These are phyloP conservation scores for Starmerella lactis-condensi DNA, from an alignment of 805 yeast genomes.

Conservation along the genomic window DNA sequence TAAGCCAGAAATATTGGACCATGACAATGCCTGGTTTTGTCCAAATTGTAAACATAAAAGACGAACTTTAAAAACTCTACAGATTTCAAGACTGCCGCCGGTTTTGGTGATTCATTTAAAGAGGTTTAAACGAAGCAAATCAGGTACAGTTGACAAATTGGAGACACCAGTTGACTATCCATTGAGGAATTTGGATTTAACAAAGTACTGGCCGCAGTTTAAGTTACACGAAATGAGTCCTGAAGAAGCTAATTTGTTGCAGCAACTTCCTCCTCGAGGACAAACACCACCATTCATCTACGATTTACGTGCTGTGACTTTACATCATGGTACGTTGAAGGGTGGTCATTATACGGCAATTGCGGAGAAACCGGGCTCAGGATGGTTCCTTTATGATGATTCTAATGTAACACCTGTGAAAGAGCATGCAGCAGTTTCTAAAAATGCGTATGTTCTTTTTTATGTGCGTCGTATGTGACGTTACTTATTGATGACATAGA, in stretches of 20 bases:
- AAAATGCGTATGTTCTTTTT: slow-evolving; percentile 69
- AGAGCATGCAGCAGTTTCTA: slow-evolving; percentile 37
- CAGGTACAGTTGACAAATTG: slow-evolving; percentile 29
- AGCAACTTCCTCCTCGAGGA: slow-evolving; percentile 43
- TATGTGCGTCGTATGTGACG: slow-evolving; percentile 31
- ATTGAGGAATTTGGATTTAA: slow-evolving; percentile 38
- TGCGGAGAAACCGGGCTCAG: slow-evolving; percentile 42
- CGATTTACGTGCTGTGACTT: slow-evolving; percentile 59
- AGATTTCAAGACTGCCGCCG: slow-evolving; percentile 61
- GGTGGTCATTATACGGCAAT: slow-evolving; percentile 83
- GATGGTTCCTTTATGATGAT: slow-evolving; percentile 78
- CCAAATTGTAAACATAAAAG: slow-evolving; percentile 50
- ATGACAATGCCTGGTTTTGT: slow-evolving; percentile 72
- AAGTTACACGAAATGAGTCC: slow-evolving; percentile 7
- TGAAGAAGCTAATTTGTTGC: slow-evolving; percentile 29
- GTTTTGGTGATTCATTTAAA: slow-evolving; percentile 70
- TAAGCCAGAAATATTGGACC: slow-evolving; percentile 52
- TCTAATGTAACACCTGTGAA: slow-evolving; percentile 37
- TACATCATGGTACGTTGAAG: slow-evolving; percentile 63
- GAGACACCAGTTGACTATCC: slow-evolving; percentile 57
- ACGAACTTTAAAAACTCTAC: slow-evolving; percentile 46
- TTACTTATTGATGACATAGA: not conserved
- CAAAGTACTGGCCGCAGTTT: slow-evolving; percentile 48
- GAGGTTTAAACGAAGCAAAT: slow-evolving; percentile 37
- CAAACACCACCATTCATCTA: slow-evolving; percentile 69